Percentiles rank a stretch among this genome's conserved stretches.
Evolutionary conservation across 805 yeast species (phyloP).

Genomic region (Nakazawaea ishiwadae): DNA sequence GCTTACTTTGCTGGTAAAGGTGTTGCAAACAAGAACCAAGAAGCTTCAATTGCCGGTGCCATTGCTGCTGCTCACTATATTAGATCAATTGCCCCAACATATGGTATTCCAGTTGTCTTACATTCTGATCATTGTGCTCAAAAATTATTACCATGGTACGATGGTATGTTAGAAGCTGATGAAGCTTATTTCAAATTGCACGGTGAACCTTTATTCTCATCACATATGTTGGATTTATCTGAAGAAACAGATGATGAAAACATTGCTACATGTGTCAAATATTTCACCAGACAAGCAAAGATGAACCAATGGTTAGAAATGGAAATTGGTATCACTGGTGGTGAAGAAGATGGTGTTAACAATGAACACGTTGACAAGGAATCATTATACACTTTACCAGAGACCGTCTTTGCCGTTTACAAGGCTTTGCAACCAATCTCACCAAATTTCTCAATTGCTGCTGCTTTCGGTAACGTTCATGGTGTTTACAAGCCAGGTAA

Average conservation of each 20-base stretch:
- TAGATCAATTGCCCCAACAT: slow-evolving; percentile 92
- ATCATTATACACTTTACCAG: slow-evolving; percentile 88
- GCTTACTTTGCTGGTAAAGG: slow-evolving; percentile 99
- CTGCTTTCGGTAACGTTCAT: slow-evolving; percentile 99
- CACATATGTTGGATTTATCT: slow-evolving; percentile 97
- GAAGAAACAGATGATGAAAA: slow-evolving; percentile 96
- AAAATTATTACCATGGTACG: slow-evolving; percentile 97
- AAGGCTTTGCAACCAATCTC: slow-evolving; percentile 86
- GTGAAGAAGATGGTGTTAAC: slow-evolving; percentile 99
- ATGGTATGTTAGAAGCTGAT: slow-evolving; percentile 96
- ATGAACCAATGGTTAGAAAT: slow-evolving; percentile 97
- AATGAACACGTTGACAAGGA: slow-evolving; percentile 90
- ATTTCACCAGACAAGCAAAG: slow-evolving; percentile 91
- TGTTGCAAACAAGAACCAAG: slow-evolving; percentile 87
- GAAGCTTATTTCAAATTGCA: slow-evolving; percentile 81
- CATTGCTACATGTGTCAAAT: slow-evolving; percentile 89
- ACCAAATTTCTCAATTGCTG: slow-evolving; percentile 98
- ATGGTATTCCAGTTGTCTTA: slow-evolving; percentile 93
- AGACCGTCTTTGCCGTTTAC: slow-evolving; percentile 89
- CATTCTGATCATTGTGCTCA: slow-evolving; percentile 99
- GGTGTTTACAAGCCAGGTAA: slow-evolving; percentile 99
- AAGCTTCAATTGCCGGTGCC: slow-evolving; percentile 91
- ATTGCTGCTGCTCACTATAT: slow-evolving; percentile 98
- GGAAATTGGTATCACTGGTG: slow-evolving; percentile 99
- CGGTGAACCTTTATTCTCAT: slow-evolving; percentile 96